phyloP scores from a whole-genome alignment of 768 basidiomycete species.

The Amanita jacksonii region DNA sequence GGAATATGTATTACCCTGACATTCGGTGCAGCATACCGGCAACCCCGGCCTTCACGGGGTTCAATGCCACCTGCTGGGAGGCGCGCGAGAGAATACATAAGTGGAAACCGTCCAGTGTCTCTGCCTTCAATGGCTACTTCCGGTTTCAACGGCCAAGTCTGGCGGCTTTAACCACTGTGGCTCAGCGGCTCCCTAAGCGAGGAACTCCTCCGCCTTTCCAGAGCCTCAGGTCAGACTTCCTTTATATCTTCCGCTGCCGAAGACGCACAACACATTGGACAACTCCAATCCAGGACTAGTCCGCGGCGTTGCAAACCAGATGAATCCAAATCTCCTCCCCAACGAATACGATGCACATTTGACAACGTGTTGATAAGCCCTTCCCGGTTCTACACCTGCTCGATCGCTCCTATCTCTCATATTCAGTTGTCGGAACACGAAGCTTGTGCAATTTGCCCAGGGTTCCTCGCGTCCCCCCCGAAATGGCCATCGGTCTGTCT shows the following conservation, averaged over 20 bases:
- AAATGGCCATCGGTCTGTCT: too few relatives aligned
- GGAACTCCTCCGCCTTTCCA: too few relatives aligned
- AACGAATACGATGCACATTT: not conserved
- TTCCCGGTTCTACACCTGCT: not conserved
- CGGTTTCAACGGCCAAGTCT: constrained; percentile 1
- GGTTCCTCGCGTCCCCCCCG: too few relatives aligned
- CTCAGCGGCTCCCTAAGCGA: too few relatives aligned
- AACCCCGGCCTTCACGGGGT: constrained; percentile 9
- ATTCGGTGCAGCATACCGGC: constrained; percentile 4
- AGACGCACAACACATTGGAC: not conserved
- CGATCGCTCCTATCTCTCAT: constrained; percentile 6
- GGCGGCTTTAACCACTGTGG: too few relatives aligned
- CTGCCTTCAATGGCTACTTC: not conserved
- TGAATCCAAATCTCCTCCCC: not conserved
- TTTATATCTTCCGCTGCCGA: not conserved
- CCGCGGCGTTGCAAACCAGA: not conserved
- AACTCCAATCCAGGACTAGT: not conserved
- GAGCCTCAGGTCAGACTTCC: constrained; percentile 1
- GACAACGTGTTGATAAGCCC: not conserved
- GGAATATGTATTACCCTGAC: constrained; percentile 2
- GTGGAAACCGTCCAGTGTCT: not conserved
- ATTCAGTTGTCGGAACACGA: not conserved
- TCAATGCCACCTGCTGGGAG: not conserved
- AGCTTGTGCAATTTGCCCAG: constrained; percentile 1
- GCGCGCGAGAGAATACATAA: too few relatives aligned